Evolutionary conservation across 768 basidiomycete species (phyloP), one percentile per base, ranked within the genome.

Genomic region (Amanita pallidorosea): DNA sequence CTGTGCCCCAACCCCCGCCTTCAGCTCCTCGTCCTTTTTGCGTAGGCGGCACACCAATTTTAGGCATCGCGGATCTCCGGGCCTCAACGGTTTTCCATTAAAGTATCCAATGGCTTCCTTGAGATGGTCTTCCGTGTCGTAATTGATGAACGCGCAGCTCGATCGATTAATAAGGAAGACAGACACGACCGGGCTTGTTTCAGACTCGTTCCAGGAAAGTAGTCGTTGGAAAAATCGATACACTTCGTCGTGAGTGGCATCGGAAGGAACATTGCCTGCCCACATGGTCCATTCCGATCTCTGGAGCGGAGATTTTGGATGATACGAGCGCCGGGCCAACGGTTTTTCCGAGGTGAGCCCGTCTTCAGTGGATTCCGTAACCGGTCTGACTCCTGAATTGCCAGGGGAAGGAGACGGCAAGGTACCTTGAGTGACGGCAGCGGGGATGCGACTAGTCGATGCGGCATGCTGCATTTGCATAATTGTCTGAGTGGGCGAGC

Each of bases 201-300:
- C 45, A 22, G 22, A 13, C 18, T 53, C 45, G n/a, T 60, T 53
- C 4, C 50, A 59, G 7, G 60, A 27, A 23, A 25, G 44, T 18
- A 47, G 53, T 37, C 57, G 64, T 55, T 75, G 83, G 69, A 97
- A 93, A 63, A 93, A 94, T 6, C 71, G 70, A 85, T 84, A 88
- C 4, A 96, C 70, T 60, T 96, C 93, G 56, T 90, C 83, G 53
- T 90, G 78, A 3, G 79, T 80, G 13, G 89, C 81, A 58, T 93
- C 88, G 5, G 75, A 74, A 2, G 89, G 88, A 3, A 96, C 85
- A 60, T 97, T 97, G 8, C 94, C 94, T 11, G 82, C 83, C 94
- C 94, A 96, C 88, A 93, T 90, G 1, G 92, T 92, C 88, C 87
- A 94, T 53, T 90, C 88, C 6, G 88, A 89, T 12, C 89, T 78